A percentile compares a stretch with the other conserved stretches of the same genome.
Evolutionary conservation across 371 early-diverging fungal species (phyloP).

Genomic region (Capillidium heterosporum): DNA sequence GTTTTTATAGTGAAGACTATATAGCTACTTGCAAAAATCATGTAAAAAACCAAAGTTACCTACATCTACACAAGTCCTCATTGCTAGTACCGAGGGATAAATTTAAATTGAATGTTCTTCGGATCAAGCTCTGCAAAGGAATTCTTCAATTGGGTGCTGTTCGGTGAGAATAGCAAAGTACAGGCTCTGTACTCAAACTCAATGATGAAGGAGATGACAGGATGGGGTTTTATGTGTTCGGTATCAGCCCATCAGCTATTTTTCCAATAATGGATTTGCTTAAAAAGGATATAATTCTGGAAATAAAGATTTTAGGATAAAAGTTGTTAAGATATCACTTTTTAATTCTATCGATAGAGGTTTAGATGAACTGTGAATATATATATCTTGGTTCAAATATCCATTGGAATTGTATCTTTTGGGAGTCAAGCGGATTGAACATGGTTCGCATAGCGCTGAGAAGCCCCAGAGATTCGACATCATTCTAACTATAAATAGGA

Average conservation of each 20-base stretch:
- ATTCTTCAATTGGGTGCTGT: constrained; percentile 68
- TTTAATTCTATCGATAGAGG: constrained; percentile 65
- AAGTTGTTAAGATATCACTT: constrained; percentile 53
- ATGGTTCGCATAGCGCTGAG: constrained; percentile 36
- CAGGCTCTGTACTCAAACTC: constrained; percentile 71
- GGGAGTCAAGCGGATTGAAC: constrained; percentile 46
- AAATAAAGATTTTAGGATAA: constrained; percentile 12
- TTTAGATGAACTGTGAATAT: constrained; percentile 52
- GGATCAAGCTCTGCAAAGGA: constrained; percentile 67
- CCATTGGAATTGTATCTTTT: constrained; percentile 49
- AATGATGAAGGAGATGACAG: constrained; percentile 48
- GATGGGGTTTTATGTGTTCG: constrained; percentile 59
- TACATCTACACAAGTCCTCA: constrained; percentile 61
- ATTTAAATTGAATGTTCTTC: constrained; percentile 65
- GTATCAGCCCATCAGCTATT: constrained; percentile 42
- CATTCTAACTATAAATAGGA: constrained; percentile 48
- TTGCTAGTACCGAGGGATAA: constrained; percentile 60
- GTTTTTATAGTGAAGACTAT: constrained; percentile 57
- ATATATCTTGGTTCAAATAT: constrained; percentile 46
- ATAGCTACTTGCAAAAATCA: constrained; percentile 50
- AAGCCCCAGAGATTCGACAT: constrained; percentile 55
- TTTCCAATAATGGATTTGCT: constrained; percentile 27
- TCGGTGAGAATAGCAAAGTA: constrained; percentile 46
- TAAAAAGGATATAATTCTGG: constrained; percentile 13
- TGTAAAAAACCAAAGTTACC: constrained; percentile 56